These are phyloP conservation scores for Suhomyces vadensis DNA, from an alignment of 805 yeast species.

Conservation along the genomic window DNA sequence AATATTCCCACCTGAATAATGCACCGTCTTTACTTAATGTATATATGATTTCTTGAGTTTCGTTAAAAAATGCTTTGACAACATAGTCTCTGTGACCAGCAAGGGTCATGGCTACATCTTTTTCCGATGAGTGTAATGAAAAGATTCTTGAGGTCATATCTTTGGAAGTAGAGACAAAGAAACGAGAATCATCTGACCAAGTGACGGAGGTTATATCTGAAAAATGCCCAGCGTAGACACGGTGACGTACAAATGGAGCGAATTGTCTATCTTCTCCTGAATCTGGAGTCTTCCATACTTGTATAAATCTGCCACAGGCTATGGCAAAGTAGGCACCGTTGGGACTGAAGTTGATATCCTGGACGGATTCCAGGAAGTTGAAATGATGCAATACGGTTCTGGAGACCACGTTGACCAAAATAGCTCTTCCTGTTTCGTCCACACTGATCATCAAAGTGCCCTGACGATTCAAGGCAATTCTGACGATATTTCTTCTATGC, in stretches of 20 bases:
- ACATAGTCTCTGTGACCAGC: slow-evolving; percentile 94
- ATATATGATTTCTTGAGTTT: slow-evolving; percentile 85
- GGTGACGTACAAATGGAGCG: slow-evolving; percentile 91
- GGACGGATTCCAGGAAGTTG: slow-evolving; percentile 81
- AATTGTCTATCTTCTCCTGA: slow-evolving; percentile 83
- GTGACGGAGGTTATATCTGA: slow-evolving; percentile 73
- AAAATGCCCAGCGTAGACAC: slow-evolving; percentile 91
- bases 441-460: slow-evolving; percentile 78
- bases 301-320: slow-evolving; percentile 78
- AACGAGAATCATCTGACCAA: slow-evolving; percentile 92
- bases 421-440: slow-evolving; percentile 91
- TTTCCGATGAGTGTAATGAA: slow-evolving; percentile 67
- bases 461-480: slow-evolving; percentile 81
- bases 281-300: slow-evolving; percentile 92
- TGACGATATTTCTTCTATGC: slow-evolving; percentile 79
- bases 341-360: slow-evolving; percentile 79
- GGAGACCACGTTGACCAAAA: slow-evolving; percentile 79
- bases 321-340: slow-evolving; percentile 87
- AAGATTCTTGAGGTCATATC: slow-evolving; percentile 88
- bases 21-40: slow-evolving; percentile 96
- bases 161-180: slow-evolving; percentile 80
- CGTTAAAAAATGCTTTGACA: slow-evolving; percentile 80
- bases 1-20: slow-evolving; percentile 85
- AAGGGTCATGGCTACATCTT: slow-evolving; percentile 75
- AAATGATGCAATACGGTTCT: slow-evolving; percentile 90